Evolutionary conservation across 1,284 basidiomycete species (phyloP).

Genomic region (Sporisorium graminicola): DNA sequence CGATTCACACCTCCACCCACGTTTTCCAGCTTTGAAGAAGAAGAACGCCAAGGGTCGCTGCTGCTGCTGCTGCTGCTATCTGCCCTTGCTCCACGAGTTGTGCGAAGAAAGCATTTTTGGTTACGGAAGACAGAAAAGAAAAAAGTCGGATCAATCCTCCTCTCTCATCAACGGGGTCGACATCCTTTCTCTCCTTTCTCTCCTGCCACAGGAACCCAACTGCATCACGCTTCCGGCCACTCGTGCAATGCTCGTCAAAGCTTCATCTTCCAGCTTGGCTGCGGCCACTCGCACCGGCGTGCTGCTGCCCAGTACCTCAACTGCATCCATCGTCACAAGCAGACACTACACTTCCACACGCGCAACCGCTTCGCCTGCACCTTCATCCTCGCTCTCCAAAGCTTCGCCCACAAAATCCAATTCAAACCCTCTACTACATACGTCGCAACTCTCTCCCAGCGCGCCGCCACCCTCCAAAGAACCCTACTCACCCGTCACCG

Average conservation of each 20-base stretch:
- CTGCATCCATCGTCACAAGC: not conserved
- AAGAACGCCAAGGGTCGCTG: no score
- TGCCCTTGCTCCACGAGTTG: not conserved
- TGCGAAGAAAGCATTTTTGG: constrained; percentile 6
- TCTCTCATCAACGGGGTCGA: not conserved
- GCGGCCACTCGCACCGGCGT: constrained; percentile 19
- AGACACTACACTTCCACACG: constrained; percentile 27
- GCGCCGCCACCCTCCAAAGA: constrained; percentile 48
- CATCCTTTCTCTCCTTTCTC: not conserved
- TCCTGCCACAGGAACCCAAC: not conserved
- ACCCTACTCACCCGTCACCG: constrained; percentile 54
- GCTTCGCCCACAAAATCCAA: constrained; percentile 4
- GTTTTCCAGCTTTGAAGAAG: constrained; percentile 14
- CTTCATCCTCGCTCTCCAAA: not conserved
- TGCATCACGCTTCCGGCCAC: not conserved
- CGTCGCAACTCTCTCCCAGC: constrained; percentile 59
- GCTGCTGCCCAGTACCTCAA: constrained; percentile 20
- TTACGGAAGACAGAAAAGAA: constrained; percentile 31
- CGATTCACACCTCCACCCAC: constrained; percentile 35
- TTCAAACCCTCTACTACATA: constrained; percentile 30
- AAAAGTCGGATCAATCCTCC: no score
- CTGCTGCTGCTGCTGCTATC: no score
- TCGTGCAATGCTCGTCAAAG: constrained; percentile 26
- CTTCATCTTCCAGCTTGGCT: constrained; percentile 27
- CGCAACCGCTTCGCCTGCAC: not conserved